Evolutionary conservation across 805 yeast genomes (phyloP).

Genomic region (Barnettozyma vustinii): DNA sequence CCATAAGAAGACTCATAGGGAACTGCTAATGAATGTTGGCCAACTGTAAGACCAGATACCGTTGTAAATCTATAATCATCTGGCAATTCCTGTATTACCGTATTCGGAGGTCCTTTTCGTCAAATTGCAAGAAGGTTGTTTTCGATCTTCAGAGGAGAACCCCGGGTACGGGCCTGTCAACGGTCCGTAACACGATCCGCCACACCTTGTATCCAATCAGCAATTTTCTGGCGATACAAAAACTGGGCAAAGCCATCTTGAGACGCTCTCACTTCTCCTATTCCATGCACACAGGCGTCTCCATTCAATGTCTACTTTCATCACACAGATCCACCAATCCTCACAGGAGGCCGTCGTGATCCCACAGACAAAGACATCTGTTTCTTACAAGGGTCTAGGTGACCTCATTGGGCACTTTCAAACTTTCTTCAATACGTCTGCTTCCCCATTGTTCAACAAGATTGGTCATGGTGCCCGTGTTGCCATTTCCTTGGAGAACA

Average conservation of each 20-base stretch:
- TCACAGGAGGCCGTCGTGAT: conserved; percentile 7
- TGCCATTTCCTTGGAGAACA: conserved; percentile 58
- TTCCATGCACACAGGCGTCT: background rate
- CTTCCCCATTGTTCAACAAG: conserved; percentile 36
- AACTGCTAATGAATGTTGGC: too few relatives aligned
- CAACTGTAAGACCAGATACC: too few relatives aligned
- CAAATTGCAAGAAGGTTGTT: too few relatives aligned
- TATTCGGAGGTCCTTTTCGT: background rate
- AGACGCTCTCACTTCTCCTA: background rate
- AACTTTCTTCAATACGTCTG: conserved; percentile 35
- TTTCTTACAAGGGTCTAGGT: conserved; percentile 40
- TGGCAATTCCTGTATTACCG: background rate
- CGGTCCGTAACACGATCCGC: background rate
- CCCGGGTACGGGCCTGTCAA: background rate
- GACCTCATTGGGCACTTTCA: conserved; percentile 44
- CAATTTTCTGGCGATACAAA: background rate
- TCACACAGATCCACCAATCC: conserved; percentile 4
- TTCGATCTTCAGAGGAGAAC: background rate
- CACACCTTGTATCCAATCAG: background rate
- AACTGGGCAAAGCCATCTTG: background rate
- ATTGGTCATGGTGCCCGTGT: conserved; percentile 39
- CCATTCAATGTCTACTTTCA: conserved; percentile 5
- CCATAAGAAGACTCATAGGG: too few relatives aligned
- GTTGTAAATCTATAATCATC: too few relatives aligned
- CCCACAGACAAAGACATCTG: conserved; percentile 8